Conservation (phyloP, 176 grass and related monocot genomes). For the Zoysia japonica region DNA sequence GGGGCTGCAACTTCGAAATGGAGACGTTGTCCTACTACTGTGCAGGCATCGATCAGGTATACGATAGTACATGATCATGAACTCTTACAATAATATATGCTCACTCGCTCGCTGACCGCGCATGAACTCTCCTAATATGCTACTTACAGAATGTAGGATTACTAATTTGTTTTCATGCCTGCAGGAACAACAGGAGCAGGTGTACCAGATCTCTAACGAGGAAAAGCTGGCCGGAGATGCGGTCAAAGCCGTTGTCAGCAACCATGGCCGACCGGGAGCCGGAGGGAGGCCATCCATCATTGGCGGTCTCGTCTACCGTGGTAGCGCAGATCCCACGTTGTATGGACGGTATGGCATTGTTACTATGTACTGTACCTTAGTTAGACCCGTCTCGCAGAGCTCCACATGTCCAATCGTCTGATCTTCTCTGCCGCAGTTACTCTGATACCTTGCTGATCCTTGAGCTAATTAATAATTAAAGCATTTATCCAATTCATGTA, state of each 20-base stretch:
- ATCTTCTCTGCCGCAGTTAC: too few relatives aligned
- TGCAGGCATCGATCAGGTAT: constrained; percentile 60
- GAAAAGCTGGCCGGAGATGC: background rate
- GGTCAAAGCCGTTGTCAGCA: background rate
- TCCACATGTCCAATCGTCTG: too few relatives aligned
- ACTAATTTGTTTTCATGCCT: background rate
- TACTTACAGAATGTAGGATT: too few relatives aligned
- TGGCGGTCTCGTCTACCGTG: constrained; percentile 48
- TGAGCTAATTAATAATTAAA: too few relatives aligned
- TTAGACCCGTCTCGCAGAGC: too few relatives aligned
- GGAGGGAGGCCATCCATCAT: constrained; percentile 38
- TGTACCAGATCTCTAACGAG: constrained; percentile 1
- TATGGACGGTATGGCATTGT: constrained; percentile 33
- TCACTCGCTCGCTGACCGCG: too few relatives aligned
- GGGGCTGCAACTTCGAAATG: constrained; percentile 73
- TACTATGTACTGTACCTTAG: too few relatives aligned
- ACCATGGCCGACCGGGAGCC: constrained; percentile 9
- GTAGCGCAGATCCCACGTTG: constrained; percentile 41
- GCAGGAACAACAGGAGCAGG: constrained; percentile 18
- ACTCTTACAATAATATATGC: too few relatives aligned
- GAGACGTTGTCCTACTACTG: constrained; percentile 68
- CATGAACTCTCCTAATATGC: too few relatives aligned
- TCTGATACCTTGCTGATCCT: too few relatives aligned
- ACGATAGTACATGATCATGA: background rate
- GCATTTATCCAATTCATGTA: background rate